phyloP scores from a whole-genome alignment of 108 stramenopile genomes.

The Skeletonema marinoi region DNA sequence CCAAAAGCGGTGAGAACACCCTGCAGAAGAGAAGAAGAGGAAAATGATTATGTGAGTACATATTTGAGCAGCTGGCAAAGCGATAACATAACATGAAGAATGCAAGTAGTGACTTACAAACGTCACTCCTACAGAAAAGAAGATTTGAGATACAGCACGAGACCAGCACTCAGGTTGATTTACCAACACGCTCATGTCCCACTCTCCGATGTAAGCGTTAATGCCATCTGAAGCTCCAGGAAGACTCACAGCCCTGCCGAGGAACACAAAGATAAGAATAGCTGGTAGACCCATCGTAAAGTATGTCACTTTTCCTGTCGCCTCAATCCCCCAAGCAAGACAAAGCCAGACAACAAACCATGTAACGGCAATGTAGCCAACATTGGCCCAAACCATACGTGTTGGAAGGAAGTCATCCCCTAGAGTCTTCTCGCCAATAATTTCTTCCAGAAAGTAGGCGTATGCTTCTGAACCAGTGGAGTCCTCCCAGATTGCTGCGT shows the following conservation, averaged over 20 bases:
- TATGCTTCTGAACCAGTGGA: conserved; percentile 48
- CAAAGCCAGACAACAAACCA: conserved; percentile 55
- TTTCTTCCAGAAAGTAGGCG: conserved; percentile 47
- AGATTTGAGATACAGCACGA: conserved; percentile 60
- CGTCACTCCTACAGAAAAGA: conserved; percentile 55
- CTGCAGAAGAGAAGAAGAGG: neutral
- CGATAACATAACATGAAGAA: too few relatives aligned
- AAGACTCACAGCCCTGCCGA: conserved; percentile 49
- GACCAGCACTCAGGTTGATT: conserved; percentile 48
- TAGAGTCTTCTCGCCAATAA: conserved; percentile 57
- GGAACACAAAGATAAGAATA: conserved; percentile 59
- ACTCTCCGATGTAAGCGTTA: conserved; percentile 59
- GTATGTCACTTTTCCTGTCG: conserved; percentile 64
- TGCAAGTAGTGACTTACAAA: conserved; percentile 12
- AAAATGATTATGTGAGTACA: too few relatives aligned
- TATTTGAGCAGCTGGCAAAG: too few relatives aligned
- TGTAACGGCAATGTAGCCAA: conserved; percentile 46
- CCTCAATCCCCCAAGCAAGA: conserved; percentile 57
- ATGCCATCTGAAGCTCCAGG: conserved; percentile 51
- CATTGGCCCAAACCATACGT: conserved; percentile 54
- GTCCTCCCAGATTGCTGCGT: conserved; percentile 44
- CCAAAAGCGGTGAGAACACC: conserved; percentile 59
- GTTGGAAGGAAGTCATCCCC: conserved; percentile 48
- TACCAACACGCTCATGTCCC: conserved; percentile 51
- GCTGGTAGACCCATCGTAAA: conserved; percentile 64